Evolutionary conservation across 345 rosid genomes (phyloP), one percentile per base, ranked within the genome.

Genomic region (Arabidopsis arenosa): DNA sequence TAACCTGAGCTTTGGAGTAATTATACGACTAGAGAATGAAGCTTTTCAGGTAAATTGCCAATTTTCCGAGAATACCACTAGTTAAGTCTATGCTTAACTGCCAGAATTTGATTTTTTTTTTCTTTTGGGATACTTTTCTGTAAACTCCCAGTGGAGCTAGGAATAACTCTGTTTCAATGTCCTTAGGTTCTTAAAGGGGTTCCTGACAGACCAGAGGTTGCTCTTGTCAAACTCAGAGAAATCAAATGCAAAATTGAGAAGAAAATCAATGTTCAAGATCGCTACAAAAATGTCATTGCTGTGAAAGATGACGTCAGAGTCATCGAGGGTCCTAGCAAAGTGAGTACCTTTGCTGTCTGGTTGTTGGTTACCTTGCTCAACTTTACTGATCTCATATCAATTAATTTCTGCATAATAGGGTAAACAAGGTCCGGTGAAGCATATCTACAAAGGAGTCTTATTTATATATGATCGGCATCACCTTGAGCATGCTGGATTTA

Each of bases 401-500:
- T 28, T 13, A n/a, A 15, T 55, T 48, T 33, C n/a, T 79, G 41
- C 73, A 43, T 77, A 14, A 71, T 36, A 95, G 97, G 99, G 98
- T 47, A 90, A 89, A 72, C 97, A 92, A 88, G 98, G 97, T 72
- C 96, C 97, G 21, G 97, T 90, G 56, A 97, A 83, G 79, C 99
- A 95, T 83, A 89, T 92, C 64, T 92, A 71, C 54, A 89, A 83
- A 76, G 92, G 90, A 60, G 79, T 92, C 51, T 66, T 95, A 70
- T 95, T 95, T 55, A 79, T 95, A 45, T 82, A 84, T 78, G 99
- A 95, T 74, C 91, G 97, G 9, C 97, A 89, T 82, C 97, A 92
- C 77, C 89, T 92, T 62, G 99, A 95, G 84, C 99, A 95, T 87
- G 97, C 97, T 21, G 98, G 99, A 43, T 95, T 88, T 79, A 90